Percentiles rank a stretch among this genome's conserved stretches.
Conservation (phyloP, 1,139 yeast species). For the Pichia terricola region DNA sequence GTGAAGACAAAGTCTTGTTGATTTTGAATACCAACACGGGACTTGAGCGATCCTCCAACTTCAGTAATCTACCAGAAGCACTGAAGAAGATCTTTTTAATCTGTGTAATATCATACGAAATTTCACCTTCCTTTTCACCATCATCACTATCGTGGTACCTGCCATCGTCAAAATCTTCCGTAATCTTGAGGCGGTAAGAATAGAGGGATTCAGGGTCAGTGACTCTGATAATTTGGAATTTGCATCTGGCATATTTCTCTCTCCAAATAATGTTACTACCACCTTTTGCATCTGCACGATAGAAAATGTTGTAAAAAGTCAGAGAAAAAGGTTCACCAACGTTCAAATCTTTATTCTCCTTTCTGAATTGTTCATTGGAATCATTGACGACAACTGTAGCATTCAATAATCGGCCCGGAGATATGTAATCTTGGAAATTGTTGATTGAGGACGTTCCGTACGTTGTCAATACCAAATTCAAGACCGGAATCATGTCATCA, state of each 20-base stretch:
- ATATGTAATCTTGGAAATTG: slow-evolving; percentile 39
- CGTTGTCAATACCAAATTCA: slow-evolving; percentile 58
- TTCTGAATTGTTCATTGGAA: slow-evolving; percentile 30
- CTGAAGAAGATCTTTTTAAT: slow-evolving; percentile 57
- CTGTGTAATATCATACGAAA: slow-evolving; percentile 32
- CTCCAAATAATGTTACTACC: slow-evolving; percentile 54
- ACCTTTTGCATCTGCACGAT: slow-evolving; percentile 39
- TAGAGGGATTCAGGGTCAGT: slow-evolving; percentile 21
- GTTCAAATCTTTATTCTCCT: slow-evolving; percentile 16
- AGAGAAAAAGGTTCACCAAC: slow-evolving; percentile 59
- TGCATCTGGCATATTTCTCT: slow-evolving; percentile 57
- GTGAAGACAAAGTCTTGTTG: slow-evolving; percentile 24
- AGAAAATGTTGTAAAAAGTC: slow-evolving; percentile 56
- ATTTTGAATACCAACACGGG: slow-evolving; percentile 63
- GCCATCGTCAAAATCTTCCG: slow-evolving; percentile 62
- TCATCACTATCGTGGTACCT: slow-evolving; percentile 58
- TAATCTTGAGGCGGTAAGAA: slow-evolving; percentile 38
- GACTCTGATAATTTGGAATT: slow-evolving; percentile 33
- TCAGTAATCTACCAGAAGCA: slow-evolving; percentile 60
- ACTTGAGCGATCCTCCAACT: slow-evolving; percentile 52
- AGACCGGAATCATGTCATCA: slow-evolving; percentile 62
- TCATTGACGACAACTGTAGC: slow-evolving; percentile 43
- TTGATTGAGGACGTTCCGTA: slow-evolving; percentile 56
- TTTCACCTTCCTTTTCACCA: slow-evolving; percentile 24
- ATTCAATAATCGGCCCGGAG: slow-evolving; percentile 59